A percentile compares a stretch with the other conserved stretches of the same genome.
Evolutionary conservation across 176 grass and related monocot species (phyloP).

Genomic region (Melocanna baccifera): DNA sequence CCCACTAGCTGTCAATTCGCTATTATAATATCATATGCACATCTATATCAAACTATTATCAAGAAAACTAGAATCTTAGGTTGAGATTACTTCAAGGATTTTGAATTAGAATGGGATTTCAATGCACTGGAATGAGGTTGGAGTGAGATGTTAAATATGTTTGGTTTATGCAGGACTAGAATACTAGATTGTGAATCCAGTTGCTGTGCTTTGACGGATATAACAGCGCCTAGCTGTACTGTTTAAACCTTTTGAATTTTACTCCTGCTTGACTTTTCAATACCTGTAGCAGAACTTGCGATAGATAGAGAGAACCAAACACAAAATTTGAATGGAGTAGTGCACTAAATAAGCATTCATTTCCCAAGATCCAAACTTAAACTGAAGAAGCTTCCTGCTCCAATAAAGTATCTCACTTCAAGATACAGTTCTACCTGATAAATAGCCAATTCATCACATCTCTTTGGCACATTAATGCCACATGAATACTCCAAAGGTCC

Average conservation of each 20-base stretch:
- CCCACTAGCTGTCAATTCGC: background rate
- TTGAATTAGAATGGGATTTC: background rate
- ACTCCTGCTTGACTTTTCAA: background rate
- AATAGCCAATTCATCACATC: background rate
- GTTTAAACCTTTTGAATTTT: background rate
- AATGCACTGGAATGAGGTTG: background rate
- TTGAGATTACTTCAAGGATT: background rate
- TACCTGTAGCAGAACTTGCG: background rate
- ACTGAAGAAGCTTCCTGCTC: background rate
- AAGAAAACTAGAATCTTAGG: background rate
- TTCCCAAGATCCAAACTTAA: background rate
- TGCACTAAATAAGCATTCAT: background rate
- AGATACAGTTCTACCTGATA: conserved; percentile 4
- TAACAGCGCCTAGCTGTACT: background rate
- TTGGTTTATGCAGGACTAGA: conserved; percentile 20
- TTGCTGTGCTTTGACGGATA: conserved; percentile 7
- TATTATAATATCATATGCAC: background rate
- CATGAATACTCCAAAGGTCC: background rate
- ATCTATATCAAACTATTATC: background rate
- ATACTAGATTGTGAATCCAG: conserved; percentile 3
- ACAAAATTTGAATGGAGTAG: background rate
- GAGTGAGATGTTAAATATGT: background rate
- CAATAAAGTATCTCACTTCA: background rate
- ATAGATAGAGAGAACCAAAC: background rate
- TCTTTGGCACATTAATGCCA: background rate